A percentile compares a stretch with the other conserved stretches of the same genome.
Conservation (phyloP, 202 grass and related monocot species). For the Zoysia matrella region DNA sequence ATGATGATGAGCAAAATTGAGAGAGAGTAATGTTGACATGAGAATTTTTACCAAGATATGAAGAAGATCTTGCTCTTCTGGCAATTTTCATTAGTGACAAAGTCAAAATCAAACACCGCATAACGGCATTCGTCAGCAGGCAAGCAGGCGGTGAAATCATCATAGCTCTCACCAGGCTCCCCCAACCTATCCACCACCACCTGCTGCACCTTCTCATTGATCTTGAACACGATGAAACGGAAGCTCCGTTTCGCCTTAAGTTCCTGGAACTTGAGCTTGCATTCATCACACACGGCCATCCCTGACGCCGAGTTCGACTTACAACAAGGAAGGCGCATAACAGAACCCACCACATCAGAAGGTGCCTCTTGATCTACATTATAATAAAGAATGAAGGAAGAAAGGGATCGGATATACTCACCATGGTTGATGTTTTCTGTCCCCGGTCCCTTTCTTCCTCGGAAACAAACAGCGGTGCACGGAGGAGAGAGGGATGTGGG, state of each 20-base stretch:
- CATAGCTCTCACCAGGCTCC: too few relatives aligned
- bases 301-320: too few relatives aligned
- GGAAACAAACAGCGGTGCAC: slow-evolving; percentile 6
- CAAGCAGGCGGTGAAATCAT: too few relatives aligned
- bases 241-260: too few relatives aligned
- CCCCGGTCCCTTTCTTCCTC: too few relatives aligned
- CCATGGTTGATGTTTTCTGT: slow-evolving; percentile 48
- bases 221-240: too few relatives aligned
- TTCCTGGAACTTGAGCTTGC: too few relatives aligned
- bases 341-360: slow-evolving; percentile 28
- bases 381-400: background rate
- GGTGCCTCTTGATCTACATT: slow-evolving; percentile 15
- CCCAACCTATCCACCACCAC: too few relatives aligned
- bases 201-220: too few relatives aligned
- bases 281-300: too few relatives aligned
- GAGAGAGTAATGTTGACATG: background rate
- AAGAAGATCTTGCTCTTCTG: slow-evolving; percentile 99
- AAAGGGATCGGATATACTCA: slow-evolving; percentile 40
- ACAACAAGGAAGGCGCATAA: background rate
- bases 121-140: too few relatives aligned
- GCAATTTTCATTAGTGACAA: slow-evolving; percentile 90
- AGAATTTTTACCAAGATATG: slow-evolving; percentile 73
- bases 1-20: background rate
- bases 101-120: slow-evolving; percentile 45
- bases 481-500: slow-evolving; percentile 38